Conservation (phyloP, 345 rosid species). For the Schrenkiella parvula region DNA sequence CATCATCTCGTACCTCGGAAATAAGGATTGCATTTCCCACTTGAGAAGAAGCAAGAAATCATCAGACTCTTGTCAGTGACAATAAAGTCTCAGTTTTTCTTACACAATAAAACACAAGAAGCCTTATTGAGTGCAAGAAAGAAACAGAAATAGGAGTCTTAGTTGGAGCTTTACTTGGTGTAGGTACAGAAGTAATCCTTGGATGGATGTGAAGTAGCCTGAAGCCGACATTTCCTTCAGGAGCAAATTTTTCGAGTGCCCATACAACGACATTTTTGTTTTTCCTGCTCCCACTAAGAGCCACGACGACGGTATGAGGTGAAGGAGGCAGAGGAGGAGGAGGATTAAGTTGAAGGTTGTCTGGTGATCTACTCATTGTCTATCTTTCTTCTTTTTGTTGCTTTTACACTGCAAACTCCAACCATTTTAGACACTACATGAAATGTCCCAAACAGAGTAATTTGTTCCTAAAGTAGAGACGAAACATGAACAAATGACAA, state of each 20-base stretch:
- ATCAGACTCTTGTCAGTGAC: neutral
- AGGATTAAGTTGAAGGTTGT: constrained; percentile 27
- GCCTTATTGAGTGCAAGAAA: neutral
- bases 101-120: neutral
- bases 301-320: constrained; percentile 41
- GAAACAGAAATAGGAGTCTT: neutral
- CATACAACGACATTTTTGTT: constrained; percentile 51
- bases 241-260: constrained; percentile 51
- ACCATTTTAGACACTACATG: constrained; percentile 4
- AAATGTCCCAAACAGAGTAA: neutral
- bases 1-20: constrained; percentile 78
- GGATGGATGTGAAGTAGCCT: constrained; percentile 72
- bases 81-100: neutral
- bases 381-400: neutral
- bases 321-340: constrained; percentile 25
- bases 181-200: constrained; percentile 63
- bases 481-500: neutral
- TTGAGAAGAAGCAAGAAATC: constrained; percentile 19
- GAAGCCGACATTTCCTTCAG: constrained; percentile 48
- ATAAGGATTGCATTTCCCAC: constrained; percentile 76
- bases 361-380: constrained; percentile 28
- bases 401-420: constrained; percentile 14
- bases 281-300: constrained; percentile 58
- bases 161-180: constrained; percentile 61
- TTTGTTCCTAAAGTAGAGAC: neutral